Percentiles rank a stretch among this genome's conserved stretches.
Conservation (phyloP, 176 grass and related monocot species). For the Pharus latifolius region DNA sequence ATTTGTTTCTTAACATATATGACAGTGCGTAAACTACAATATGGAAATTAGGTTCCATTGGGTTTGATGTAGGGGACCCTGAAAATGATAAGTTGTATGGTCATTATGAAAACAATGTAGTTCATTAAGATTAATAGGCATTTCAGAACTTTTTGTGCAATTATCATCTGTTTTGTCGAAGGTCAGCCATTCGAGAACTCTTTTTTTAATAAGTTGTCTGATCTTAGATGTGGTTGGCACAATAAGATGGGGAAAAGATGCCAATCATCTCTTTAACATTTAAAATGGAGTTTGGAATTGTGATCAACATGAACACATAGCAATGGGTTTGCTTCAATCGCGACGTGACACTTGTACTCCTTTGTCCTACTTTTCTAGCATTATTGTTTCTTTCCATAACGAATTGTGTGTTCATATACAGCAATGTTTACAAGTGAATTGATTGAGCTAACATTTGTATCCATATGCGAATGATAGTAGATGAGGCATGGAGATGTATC, state of each 20-base stretch:
- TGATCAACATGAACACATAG: not conserved
- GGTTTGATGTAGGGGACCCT: too few species aligned
- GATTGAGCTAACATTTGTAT: not conserved
- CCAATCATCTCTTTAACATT: not conserved
- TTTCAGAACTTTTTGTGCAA: too few species aligned
- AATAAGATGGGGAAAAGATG: not conserved
- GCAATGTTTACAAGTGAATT: not conserved
- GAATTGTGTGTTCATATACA: not conserved
- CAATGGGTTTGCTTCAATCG: not conserved
- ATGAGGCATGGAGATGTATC: not conserved
- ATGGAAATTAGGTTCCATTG: too few species aligned
- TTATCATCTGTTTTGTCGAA: too few species aligned
- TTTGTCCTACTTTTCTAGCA: not conserved
- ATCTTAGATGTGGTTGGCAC: not conserved
- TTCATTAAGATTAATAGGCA: too few species aligned
- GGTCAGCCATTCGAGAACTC: too few species aligned
- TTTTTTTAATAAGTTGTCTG: not conserved
- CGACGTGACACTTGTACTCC: not conserved
- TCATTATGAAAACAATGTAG: too few species aligned
- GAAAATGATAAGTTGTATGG: too few species aligned
- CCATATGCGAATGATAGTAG: not conserved
- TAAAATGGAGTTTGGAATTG: not conserved
- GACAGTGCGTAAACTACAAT: too few species aligned
- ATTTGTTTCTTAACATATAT: too few species aligned
- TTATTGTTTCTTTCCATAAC: not conserved